Evolutionary conservation across 768 basidiomycete species (phyloP).

Genomic region (Phylloporus sp.): DNA sequence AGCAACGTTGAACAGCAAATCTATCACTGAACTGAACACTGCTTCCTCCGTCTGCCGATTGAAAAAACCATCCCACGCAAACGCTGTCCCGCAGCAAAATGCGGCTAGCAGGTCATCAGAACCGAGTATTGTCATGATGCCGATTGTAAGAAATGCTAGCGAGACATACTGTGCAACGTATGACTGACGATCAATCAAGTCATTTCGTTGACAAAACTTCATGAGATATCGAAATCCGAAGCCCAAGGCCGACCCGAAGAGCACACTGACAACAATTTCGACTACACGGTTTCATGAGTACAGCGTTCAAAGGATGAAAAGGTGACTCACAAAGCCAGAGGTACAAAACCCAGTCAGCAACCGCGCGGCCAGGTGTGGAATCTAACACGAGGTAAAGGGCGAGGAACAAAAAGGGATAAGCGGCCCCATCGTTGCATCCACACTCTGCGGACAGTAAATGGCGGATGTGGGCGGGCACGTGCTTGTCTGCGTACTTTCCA

Average conservation of each 20-base stretch:
- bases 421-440: slow-evolving; percentile 96
- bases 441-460: slow-evolving; percentile 69
- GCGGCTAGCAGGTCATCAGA: slow-evolving; percentile 93
- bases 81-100: slow-evolving; percentile 92
- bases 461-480: slow-evolving; percentile 82
- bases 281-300: slow-evolving; percentile 41
- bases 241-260: slow-evolving; percentile 74
- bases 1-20: slow-evolving; percentile 92
- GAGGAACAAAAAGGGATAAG: slow-evolving; percentile 90
- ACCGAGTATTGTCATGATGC: slow-evolving; percentile 79
- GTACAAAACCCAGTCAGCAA: slow-evolving; percentile 84
- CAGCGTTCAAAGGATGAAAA: neutral
- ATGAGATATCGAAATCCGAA: slow-evolving; percentile 82
- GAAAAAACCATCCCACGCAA: slow-evolving; percentile 96
- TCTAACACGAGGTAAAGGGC: slow-evolving; percentile 85
- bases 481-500: slow-evolving; percentile 97
- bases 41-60: slow-evolving; percentile 92
- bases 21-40: slow-evolving; percentile 93
- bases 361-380: slow-evolving; percentile 51
- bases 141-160: slow-evolving; percentile 79
- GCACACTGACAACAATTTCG: slow-evolving; percentile 69
- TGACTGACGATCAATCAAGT: slow-evolving; percentile 90
- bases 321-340: slow-evolving; percentile 79
- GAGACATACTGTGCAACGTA: slow-evolving; percentile 92
- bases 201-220: slow-evolving; percentile 85